Evolutionary conservation across 192 early-diverging fungal species (phyloP).

Genomic region (Podochytrium sp.): DNA sequence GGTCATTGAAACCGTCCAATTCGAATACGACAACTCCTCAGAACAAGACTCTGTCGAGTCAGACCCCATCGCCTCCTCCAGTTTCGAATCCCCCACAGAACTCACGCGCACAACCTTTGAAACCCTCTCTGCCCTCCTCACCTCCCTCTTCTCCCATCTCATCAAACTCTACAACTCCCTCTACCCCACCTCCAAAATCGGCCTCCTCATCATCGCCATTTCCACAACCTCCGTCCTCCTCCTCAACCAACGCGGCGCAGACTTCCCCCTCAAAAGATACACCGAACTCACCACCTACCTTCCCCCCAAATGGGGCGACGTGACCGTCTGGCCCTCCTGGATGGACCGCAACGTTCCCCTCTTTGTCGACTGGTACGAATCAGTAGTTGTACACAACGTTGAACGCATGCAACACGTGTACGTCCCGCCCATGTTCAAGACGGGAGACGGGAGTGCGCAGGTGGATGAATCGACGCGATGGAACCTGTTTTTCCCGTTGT

Average conservation of each 20-base stretch:
- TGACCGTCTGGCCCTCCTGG: neutral
- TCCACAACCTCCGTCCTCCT: neutral
- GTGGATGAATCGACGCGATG: neutral
- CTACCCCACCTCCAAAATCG: neutral
- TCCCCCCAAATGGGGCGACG: slow-evolving; percentile 7
- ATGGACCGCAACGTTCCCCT: neutral
- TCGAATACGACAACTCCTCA: too few species aligned
- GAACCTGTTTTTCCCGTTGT: slow-evolving; percentile 5
- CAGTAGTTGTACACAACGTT: neutral
- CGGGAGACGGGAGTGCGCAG: slow-evolving; percentile 3
- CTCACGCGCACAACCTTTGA: neutral
- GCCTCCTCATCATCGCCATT: neutral
- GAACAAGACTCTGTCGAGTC: neutral
- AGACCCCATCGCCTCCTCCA: neutral
- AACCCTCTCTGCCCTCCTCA: neutral
- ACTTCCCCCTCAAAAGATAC: neutral
- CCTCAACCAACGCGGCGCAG: neutral
- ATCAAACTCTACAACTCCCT: neutral
- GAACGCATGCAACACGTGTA: neutral
- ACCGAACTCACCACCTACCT: neutral
- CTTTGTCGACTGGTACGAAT: slow-evolving; percentile 16
- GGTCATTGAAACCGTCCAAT: slow-evolving; percentile 3
- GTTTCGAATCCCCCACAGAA: neutral
- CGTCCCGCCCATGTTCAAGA: neutral
- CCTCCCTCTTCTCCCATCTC: too few species aligned